These are phyloP conservation scores for Epicoccum nigrum DNA, from an alignment of 2,329 filamentous ascomycete genomes.

Conservation along the genomic window DNA sequence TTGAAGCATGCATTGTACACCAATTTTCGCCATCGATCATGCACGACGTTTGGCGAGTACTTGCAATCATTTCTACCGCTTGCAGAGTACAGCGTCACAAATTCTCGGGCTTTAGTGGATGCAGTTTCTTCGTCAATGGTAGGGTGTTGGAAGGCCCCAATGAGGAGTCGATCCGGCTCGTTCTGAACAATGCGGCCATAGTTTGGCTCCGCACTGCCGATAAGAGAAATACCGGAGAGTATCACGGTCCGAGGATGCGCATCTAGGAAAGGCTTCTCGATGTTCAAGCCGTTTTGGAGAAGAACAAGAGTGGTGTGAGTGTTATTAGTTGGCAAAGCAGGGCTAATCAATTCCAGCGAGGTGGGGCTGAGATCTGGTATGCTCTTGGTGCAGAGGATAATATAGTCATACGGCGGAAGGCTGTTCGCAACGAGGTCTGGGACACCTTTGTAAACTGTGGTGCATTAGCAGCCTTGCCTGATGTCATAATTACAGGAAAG, in stretches of 20 bases:
- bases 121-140: slow-evolving; percentile 30
- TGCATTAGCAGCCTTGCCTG: not conserved
- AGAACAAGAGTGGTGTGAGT: slow-evolving; percentile 61
- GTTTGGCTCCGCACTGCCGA: slow-evolving; percentile 57
- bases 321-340: slow-evolving; percentile 57
- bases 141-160: slow-evolving; percentile 58
- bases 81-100: slow-evolving; percentile 57
- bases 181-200: slow-evolving; percentile 60
- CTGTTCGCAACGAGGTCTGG: slow-evolving; percentile 51
- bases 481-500: not conserved
- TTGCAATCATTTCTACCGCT: slow-evolving; percentile 53
- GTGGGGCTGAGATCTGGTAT: slow-evolving; percentile 60
- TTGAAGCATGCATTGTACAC: slow-evolving; percentile 61
- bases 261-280: slow-evolving; percentile 60
- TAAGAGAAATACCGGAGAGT: slow-evolving; percentile 61
- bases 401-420: slow-evolving; percentile 58
- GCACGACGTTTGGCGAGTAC: slow-evolving; percentile 52
- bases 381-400: slow-evolving; percentile 66
- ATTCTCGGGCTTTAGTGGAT: slow-evolving; percentile 48
- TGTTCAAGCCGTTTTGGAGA: slow-evolving; percentile 69
- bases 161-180: slow-evolving; percentile 56
- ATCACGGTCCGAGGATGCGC: slow-evolving; percentile 60
- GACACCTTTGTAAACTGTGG: slow-evolving; percentile 55
- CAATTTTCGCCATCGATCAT: slow-evolving; percentile 59
- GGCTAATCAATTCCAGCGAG: slow-evolving; percentile 56